A percentile compares a stretch with the other conserved stretches of the same genome.
phyloP scores from a whole-genome alignment of 2,329 filamentous ascomycete species.

The Talaromyces pinophilus region DNA sequence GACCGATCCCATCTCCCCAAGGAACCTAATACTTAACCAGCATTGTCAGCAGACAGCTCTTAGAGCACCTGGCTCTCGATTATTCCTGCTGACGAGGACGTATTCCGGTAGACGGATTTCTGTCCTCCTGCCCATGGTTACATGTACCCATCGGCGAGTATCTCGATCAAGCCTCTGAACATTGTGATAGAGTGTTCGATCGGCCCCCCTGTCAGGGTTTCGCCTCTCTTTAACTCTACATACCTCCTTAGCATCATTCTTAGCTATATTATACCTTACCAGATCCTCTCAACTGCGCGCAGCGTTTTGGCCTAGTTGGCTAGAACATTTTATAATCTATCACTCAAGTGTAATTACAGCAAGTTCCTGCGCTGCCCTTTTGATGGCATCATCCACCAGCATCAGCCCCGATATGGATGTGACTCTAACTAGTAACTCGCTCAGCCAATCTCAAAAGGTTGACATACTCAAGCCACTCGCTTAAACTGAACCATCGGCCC shows the following conservation, averaged over 20 bases:
- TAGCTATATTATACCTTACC: neutral
- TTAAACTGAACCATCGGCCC: neutral
- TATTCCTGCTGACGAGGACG: neutral
- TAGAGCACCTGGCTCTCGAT: neutral
- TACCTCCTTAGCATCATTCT: no score
- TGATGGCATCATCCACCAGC: neutral
- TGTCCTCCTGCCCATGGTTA: neutral
- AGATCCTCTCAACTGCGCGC: neutral
- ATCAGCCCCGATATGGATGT: neutral
- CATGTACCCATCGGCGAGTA: neutral
- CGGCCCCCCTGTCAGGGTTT: neutral
- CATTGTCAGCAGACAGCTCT: neutral
- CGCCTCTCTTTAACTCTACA: neutral
- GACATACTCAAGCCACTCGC: neutral
- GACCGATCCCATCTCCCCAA: no score
- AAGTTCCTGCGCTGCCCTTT: neutral
- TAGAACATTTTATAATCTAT: neutral
- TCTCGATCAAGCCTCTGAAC: neutral
- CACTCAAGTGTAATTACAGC: neutral
- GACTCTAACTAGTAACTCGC: neutral
- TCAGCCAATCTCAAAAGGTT: neutral
- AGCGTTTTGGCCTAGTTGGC: neutral
- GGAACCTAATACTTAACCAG: neutral
- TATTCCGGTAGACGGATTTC: neutral
- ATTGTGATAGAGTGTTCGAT: neutral